A percentile compares a stretch with the other conserved stretches of the same genome.
Evolutionary conservation across 805 yeast genomes (phyloP).

Genomic region (Scheffersomyces stipitis): DNA sequence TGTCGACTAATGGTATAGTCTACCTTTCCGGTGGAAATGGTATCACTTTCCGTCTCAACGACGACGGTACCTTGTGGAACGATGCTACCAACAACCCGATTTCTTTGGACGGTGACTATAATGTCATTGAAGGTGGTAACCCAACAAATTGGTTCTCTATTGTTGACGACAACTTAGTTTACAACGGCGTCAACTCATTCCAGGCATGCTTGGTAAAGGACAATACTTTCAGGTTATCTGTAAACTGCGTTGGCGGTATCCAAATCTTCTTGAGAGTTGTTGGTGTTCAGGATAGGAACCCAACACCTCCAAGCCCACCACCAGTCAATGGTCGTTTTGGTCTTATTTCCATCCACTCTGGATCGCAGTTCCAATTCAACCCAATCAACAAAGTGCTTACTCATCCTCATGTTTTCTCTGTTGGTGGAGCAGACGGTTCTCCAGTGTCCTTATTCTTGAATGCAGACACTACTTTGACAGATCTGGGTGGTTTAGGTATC

Average conservation of each 20-base stretch:
- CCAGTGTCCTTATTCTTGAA: conserved; percentile 22
- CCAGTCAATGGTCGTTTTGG: conserved; percentile 14
- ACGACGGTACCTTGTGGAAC: conserved; percentile 23
- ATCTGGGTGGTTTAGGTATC: conserved; percentile 30
- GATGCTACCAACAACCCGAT: conserved; percentile 14
- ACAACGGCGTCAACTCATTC: not conserved
- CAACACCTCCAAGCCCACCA: conserved; percentile 3
- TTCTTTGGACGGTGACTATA: conserved; percentile 8
- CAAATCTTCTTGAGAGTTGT: conserved; percentile 4
- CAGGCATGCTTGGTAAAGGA: not conserved
- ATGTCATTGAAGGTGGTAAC: conserved; percentile 1
- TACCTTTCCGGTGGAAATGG: conserved; percentile 10
- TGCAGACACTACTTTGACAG: conserved; percentile 27
- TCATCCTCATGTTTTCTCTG: conserved; percentile 34
- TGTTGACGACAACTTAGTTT: conserved; percentile 5
- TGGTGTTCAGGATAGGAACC: not conserved
- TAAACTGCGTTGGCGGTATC: not conserved
- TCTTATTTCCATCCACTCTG: conserved; percentile 22
- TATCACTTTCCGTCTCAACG: conserved; percentile 19
- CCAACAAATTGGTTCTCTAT: conserved; percentile 10
- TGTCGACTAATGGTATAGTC: conserved; percentile 6
- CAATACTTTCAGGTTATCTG: not conserved
- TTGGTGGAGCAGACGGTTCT: conserved; percentile 31
- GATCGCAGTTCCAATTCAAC: conserved; percentile 23
- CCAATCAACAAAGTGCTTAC: conserved; percentile 26